Evolutionary conservation across 768 basidiomycete species (phyloP).

Genomic region (Cystobasidium ongulense): DNA sequence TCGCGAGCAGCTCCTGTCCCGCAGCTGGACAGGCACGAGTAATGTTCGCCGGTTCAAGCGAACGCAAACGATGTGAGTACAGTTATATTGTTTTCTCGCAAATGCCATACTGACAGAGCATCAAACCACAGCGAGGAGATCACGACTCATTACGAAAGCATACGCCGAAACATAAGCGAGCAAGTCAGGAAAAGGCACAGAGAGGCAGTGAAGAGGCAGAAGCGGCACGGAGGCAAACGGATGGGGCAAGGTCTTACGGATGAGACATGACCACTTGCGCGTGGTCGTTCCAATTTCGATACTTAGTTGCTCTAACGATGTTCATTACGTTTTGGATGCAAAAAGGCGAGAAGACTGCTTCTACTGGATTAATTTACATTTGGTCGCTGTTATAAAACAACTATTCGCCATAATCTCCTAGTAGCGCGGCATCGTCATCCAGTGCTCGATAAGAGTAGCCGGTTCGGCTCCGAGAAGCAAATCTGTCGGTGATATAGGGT

Average conservation of each 20-base stretch:
- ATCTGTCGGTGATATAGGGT: conserved; percentile 5
- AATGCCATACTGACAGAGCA: not conserved
- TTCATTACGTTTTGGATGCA: not conserved
- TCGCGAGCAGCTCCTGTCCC: not conserved
- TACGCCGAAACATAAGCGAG: conserved; percentile 58
- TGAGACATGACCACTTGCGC: not conserved
- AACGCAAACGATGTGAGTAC: conserved; percentile 40
- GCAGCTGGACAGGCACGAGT: conserved; percentile 46
- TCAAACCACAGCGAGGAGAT: conserved; percentile 53
- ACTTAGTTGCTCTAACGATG: not conserved
- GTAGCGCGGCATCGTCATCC: conserved; percentile 25
- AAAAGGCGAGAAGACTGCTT: not conserved
- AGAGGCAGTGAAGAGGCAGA: conserved; percentile 51
- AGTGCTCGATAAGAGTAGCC: conserved; percentile 15
- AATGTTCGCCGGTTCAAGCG: conserved; percentile 52
- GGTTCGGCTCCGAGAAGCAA: not conserved
- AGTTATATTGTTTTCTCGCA: not conserved
- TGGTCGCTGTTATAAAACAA: not conserved
- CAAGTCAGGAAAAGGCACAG: conserved; percentile 71
- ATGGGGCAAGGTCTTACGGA: not conserved
- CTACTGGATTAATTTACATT: not conserved
- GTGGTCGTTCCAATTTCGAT: not conserved
- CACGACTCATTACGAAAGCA: conserved; percentile 61
- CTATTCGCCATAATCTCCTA: conserved; percentile 10
- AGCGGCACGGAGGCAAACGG: conserved; percentile 9